Evolutionary conservation across 108 stramenopile species (phyloP), one percentile per base, ranked within the genome.

Genomic region (Pseudonitzschia multistriata): DNA sequence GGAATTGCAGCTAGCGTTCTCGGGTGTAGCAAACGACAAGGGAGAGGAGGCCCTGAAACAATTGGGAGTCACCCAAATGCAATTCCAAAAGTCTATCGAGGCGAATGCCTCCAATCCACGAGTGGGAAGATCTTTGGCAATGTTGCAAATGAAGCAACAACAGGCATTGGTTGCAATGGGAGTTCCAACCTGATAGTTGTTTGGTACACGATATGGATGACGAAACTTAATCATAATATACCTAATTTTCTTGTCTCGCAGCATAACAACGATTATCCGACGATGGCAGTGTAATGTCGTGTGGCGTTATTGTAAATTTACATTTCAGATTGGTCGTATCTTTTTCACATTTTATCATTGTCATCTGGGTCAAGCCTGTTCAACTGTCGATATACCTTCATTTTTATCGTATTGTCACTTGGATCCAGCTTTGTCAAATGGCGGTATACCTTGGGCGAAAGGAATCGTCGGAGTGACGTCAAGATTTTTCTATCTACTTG

Each of bases 71-170:
- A 65, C 68, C 13, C 79, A 87, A 80, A 64, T 72, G 48, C 80
- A 82, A 29, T 95, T 95, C 71, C 79, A 91, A 56, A 73, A 80
- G n/a, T 86, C 86, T 5, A 78, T 95, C 39, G 89, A 92, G 67
- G 85, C 64, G 15, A 82, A 90, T 77, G 77, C 83, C 21, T 62
- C 79, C n/a, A 80, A 86, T 67, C 93, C 93, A 19, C 54, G 72
- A 28, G 90, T 95, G 29, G 93, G 87, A 57, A 76, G 89, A 81
- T 76, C 88, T 13, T 59, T 95, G 54, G 83, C 77, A 11, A 92
- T 90, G 90, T 61, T 95, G 48, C 93, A 95, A 66, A 84, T 95
- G 83, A 89, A 92, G 70, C 93, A 95, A 71, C 93, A 95, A 72
- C 89, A 92, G 59, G 90, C 88, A 45, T 64, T 94, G 37, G 82